These are phyloP conservation scores for Colletotrichum tropicicola DNA, from an alignment of 2,329 filamentous ascomycete genomes.

Conservation along the genomic window DNA sequence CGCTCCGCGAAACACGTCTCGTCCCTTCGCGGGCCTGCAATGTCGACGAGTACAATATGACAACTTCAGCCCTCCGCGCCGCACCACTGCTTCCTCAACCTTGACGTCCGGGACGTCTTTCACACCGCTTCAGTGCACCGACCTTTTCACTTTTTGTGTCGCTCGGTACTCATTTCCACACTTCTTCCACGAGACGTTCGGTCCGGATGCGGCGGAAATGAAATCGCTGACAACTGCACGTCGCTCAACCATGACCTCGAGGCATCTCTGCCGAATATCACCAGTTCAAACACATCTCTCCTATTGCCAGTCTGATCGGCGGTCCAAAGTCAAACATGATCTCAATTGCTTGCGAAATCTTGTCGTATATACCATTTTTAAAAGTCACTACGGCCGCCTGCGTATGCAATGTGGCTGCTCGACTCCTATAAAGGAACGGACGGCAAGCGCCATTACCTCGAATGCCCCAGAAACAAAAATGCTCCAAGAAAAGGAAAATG, in stretches of 20 bases:
- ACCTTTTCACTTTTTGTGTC: not conserved
- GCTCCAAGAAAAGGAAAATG: slow-evolving; percentile 2
- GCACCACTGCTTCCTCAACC: not conserved
- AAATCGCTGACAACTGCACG: no score
- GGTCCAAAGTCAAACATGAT: no score
- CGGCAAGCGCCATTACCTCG: slow-evolving; percentile 29
- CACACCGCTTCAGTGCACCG: not conserved
- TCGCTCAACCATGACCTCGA: no score
- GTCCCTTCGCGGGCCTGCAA: not conserved
- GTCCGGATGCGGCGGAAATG: no score
- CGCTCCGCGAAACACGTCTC: slow-evolving; percentile 9
- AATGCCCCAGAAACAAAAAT: slow-evolving; percentile 5
- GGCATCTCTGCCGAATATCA: no score
- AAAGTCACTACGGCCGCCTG: slow-evolving; percentile 11
- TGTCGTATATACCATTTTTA: slow-evolving; percentile 3
- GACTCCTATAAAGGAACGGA: slow-evolving; percentile 19
- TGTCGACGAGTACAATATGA: not conserved
- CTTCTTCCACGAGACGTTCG: no score
- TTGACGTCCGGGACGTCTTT: not conserved
- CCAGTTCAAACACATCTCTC: no score
- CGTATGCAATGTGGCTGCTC: slow-evolving; percentile 1
- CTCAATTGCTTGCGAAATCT: no score
- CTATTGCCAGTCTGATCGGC: no score
- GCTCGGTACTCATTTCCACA: not conserved
- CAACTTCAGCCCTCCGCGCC: not conserved